phyloP scores from a whole-genome alignment of 2,329 filamentous ascomycete species.

The Pleurostoma richardsiae region DNA sequence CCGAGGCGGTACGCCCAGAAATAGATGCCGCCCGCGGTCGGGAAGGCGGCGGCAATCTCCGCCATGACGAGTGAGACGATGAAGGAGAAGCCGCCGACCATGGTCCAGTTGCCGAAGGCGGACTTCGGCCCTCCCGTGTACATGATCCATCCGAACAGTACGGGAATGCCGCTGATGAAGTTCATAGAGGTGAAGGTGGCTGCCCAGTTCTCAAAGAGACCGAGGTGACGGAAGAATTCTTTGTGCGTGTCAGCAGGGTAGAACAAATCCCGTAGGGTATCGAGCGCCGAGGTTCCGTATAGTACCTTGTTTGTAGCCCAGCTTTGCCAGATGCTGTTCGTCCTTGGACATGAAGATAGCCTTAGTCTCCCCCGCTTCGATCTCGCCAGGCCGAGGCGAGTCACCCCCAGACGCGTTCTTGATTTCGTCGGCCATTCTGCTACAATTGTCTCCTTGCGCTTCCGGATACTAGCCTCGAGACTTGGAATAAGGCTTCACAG shows the following conservation, averaged over 20 bases:
- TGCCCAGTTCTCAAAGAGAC: conserved; percentile 30
- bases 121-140: conserved; percentile 29
- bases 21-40: conserved; percentile 31
- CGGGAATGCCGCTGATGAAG: conserved; percentile 29
- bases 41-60: conserved; percentile 28
- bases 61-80: conserved; percentile 29
- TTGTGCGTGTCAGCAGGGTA: not conserved
- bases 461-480: no score
- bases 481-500: no score
- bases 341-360: conserved; percentile 11
- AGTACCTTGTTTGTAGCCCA: conserved; percentile 25
- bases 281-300: no score
- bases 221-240: conserved; percentile 25
- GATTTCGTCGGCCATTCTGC: no score
- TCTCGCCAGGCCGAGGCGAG: not conserved
- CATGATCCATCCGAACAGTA: conserved; percentile 31
- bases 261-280: no score
- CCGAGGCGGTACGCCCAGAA: conserved; percentile 30
- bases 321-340: conserved; percentile 23
- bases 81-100: conserved; percentile 27
- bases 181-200: conserved; percentile 31
- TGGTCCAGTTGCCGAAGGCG: conserved; percentile 31
- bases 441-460: no score
- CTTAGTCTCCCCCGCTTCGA: conserved; percentile 8
- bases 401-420: no score